These are phyloP conservation scores for Pyrenophora seminiperda DNA, from an alignment of 2,329 filamentous ascomycete genomes.

Conservation along the genomic window DNA sequence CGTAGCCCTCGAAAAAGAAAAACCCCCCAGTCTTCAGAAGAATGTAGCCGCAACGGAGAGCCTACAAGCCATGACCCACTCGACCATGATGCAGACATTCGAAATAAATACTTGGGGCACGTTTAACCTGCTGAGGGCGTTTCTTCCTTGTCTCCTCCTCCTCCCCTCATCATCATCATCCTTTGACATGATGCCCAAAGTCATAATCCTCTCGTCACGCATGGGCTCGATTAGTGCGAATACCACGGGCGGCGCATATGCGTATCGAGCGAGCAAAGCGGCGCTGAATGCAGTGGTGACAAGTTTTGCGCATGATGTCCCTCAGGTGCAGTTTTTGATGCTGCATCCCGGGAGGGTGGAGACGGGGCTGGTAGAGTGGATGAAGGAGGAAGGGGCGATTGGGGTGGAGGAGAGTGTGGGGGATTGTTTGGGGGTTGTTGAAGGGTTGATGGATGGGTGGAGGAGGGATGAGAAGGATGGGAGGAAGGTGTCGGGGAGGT, in stretches of 20 bases:
- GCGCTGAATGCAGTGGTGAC: conserved; percentile 54
- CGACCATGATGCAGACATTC: conserved; percentile 48
- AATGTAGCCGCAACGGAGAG: conserved; percentile 51
- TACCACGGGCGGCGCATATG: conserved; percentile 50
- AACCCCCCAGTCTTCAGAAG: too few species aligned
- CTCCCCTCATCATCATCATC: too few species aligned
- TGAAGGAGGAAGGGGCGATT: conserved; percentile 55
- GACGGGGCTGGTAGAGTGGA: conserved; percentile 51
- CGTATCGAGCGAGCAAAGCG: conserved; percentile 55
- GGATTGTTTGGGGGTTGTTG: conserved; percentile 48
- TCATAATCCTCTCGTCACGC: conserved; percentile 52
- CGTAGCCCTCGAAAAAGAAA: conserved; percentile 17
- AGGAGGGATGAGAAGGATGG: conserved; percentile 13
- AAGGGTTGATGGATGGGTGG: conserved; percentile 28
- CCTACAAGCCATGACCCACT: conserved; percentile 46
- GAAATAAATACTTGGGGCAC: conserved; percentile 52
- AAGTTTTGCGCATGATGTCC: conserved; percentile 52
- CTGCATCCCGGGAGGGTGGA: conserved; percentile 56
- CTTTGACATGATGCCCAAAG: conserved; percentile 42
- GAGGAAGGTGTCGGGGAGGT: conserved; percentile 44
- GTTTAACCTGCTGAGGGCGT: conserved; percentile 47
- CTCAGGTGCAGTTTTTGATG: conserved; percentile 49
- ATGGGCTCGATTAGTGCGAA: conserved; percentile 54
- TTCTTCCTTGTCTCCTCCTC: too few species aligned
- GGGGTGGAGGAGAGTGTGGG: conserved; percentile 49